Conservation (phyloP, 352 stramenopile genomes). For the Thraustotheca clavata region DNA sequence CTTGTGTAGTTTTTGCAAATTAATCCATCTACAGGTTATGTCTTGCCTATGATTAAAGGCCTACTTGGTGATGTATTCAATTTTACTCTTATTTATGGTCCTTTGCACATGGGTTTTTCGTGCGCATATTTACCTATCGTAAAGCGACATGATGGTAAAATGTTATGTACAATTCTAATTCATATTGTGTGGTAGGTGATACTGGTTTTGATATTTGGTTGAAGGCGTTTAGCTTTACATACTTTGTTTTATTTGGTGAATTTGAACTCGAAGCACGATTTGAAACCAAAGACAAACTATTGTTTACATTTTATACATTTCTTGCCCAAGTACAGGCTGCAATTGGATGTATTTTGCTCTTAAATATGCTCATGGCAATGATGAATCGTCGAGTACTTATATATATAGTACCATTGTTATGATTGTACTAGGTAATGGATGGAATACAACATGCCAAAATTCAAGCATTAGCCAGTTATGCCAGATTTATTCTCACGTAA, state of each 20-base stretch:
- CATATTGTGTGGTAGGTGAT: background rate
- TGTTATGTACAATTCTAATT: background rate
- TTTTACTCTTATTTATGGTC: conserved; percentile 15
- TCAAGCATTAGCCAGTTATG: conserved; percentile 11
- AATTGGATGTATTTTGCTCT: background rate
- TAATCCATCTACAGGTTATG: background rate
- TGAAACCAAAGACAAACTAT: background rate
- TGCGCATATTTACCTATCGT: conserved; percentile 15
- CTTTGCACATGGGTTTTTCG: conserved; percentile 5
- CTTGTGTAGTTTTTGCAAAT: conserved; percentile 15
- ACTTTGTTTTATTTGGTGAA: conserved; percentile 10
- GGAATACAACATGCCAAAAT: conserved; percentile 7
- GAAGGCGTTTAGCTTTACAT: conserved; percentile 7
- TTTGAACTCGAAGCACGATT: background rate
- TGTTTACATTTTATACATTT: background rate
- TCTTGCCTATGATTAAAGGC: conserved; percentile 6
- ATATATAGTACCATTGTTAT: background rate
- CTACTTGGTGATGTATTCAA: conserved; percentile 6
- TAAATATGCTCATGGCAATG: conserved; percentile 16
- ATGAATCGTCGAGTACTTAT: conserved; percentile 6
- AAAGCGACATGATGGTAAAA: background rate
- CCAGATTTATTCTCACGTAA: conserved; percentile 5
- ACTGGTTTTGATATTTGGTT: conserved; percentile 13
- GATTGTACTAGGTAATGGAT: background rate
- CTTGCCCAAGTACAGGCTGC: background rate